Evolutionary conservation across 768 basidiomycete genomes (phyloP).

Genomic region (Mycena maculata): DNA sequence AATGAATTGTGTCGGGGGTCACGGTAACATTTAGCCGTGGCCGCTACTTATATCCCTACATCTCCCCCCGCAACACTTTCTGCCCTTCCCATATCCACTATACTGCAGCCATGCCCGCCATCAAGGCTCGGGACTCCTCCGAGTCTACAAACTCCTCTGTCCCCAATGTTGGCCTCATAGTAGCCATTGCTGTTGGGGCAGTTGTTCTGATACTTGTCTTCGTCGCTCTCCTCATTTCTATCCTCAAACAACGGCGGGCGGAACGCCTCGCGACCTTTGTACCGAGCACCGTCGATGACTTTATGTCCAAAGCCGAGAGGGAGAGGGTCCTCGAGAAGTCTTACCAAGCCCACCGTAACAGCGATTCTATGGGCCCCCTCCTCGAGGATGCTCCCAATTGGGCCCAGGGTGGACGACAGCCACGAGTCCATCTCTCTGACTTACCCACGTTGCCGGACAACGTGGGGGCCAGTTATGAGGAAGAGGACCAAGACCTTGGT

Average conservation of each 20-base stretch:
- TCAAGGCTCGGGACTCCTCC: conserved; percentile 13
- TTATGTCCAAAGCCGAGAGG: conserved; percentile 11
- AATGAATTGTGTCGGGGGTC: conserved; percentile 1
- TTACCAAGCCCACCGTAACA: conserved; percentile 3
- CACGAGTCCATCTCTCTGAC: neutral
- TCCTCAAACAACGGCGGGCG: conserved; percentile 16
- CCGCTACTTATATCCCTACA: conserved; percentile 34
- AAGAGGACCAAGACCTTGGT: conserved; percentile 9
- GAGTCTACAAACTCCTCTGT: neutral
- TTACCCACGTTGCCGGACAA: neutral
- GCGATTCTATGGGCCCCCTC: conserved; percentile 17
- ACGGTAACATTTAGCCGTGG: conserved; percentile 15
- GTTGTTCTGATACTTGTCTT: conserved; percentile 1
- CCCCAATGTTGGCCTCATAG: conserved; percentile 22
- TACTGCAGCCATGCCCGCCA: conserved; percentile 23
- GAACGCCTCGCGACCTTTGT: neutral
- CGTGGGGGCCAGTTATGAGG: neutral
- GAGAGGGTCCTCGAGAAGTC: neutral
- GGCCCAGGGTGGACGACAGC: conserved; percentile 5
- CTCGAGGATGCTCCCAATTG: neutral
- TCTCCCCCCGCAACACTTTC: neutral
- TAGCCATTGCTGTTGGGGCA: conserved; percentile 1
- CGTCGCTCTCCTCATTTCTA: neutral
- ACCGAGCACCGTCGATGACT: conserved; percentile 1
- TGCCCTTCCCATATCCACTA: neutral